These are phyloP conservation scores for Mycosarcoma mackinlayi DNA, from an alignment of 1,284 basidiomycete genomes.

Conservation along the genomic window DNA sequence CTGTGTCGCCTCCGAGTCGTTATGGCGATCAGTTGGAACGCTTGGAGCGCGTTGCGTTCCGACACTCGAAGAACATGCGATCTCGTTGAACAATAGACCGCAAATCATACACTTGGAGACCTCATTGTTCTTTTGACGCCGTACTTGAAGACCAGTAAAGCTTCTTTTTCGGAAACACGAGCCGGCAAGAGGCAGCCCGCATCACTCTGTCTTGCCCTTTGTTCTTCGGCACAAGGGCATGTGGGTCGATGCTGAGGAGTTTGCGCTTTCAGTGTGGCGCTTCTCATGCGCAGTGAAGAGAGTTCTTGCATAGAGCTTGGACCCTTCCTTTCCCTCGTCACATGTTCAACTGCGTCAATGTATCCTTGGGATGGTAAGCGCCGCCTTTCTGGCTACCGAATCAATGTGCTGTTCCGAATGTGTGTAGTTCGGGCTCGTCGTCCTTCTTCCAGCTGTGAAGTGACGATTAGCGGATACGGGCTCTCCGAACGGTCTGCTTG, in stretches of 20 bases:
- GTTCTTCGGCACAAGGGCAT: constrained; percentile 1
- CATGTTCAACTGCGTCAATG: neutral
- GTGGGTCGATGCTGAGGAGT: neutral
- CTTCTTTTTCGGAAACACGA: too few relatives aligned
- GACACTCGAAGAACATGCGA: too few relatives aligned
- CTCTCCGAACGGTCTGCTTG: too few relatives aligned
- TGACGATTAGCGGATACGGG: too few relatives aligned
- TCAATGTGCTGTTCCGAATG: neutral
- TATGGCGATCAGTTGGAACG: constrained; percentile 4
- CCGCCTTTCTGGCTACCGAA: neutral
- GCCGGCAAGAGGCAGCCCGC: neutral
- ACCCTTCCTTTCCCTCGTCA: constrained; percentile 19
- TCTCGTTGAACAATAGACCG: too few relatives aligned
- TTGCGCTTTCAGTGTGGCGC: constrained; percentile 9
- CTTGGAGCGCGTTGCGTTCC: too few relatives aligned
- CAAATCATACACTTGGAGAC: too few relatives aligned
- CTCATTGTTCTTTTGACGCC: too few relatives aligned
- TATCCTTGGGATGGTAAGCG: neutral
- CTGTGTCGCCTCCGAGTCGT: neutral
- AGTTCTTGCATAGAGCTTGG: constrained; percentile 7
- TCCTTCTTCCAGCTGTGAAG: neutral
- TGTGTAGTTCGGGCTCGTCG: neutral
- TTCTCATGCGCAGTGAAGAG: constrained; percentile 15
- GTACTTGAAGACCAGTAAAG: too few relatives aligned
- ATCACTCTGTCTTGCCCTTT: constrained; percentile 6